phyloP scores from a whole-genome alignment of 805 yeast genomes.

The Teunomyces pallodes region DNA sequence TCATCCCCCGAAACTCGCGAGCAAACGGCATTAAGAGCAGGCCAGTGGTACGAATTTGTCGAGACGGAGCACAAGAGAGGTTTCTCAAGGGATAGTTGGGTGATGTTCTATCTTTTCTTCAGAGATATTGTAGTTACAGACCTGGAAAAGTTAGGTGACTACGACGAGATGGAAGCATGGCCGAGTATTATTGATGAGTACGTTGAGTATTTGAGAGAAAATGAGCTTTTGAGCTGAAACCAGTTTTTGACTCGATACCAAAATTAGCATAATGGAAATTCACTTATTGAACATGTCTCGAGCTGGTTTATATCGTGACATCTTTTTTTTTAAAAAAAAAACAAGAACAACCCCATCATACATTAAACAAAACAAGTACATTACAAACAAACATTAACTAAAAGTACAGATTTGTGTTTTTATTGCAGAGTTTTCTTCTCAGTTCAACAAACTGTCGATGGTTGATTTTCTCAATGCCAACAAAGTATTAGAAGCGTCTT shows the following conservation, averaged over 20 bases:
- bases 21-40: constrained; percentile 28
- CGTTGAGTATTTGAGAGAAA: constrained; percentile 53
- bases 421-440: no score
- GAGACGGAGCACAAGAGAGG: constrained; percentile 39
- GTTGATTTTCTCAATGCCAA: constrained; percentile 40
- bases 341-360: neutral
- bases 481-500: constrained; percentile 37
- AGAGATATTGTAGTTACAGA: constrained; percentile 47
- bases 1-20: neutral
- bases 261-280: no score
- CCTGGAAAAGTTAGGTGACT: constrained; percentile 47
- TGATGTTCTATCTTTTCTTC: constrained; percentile 71
- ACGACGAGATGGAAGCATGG: constrained; percentile 88
- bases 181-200: constrained; percentile 85
- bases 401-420: neutral
- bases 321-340: no score
- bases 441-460: constrained; percentile 41
- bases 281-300: neutral
- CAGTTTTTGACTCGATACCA: neutral
- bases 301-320: neutral
- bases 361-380: neutral
- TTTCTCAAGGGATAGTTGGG: constrained; percentile 79
- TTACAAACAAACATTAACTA: neutral
- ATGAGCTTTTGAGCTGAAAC: constrained; percentile 11
- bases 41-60: constrained; percentile 61